Conservation (phyloP, 106 monocot species). For the Apostasia ramifera region DNA sequence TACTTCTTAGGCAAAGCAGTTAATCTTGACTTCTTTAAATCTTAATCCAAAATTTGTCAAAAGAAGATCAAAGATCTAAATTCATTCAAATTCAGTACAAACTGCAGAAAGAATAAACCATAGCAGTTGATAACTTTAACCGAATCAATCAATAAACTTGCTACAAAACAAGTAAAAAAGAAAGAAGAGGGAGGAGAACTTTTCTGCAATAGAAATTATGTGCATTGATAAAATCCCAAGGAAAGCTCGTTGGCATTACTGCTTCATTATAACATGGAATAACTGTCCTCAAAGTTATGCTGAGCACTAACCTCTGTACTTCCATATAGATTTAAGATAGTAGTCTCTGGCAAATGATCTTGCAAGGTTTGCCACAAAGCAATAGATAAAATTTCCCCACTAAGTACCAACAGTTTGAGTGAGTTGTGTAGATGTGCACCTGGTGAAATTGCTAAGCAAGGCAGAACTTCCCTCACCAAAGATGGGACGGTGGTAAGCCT, state of each 20-base stretch:
- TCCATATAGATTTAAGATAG: conserved; percentile 87
- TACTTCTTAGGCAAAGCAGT: too few species aligned
- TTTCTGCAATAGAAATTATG: background rate
- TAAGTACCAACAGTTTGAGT: conserved; percentile 72
- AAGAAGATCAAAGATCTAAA: too few species aligned
- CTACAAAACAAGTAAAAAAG: background rate
- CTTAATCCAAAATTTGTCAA: too few species aligned
- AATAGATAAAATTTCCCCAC: conserved; percentile 72
- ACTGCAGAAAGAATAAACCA: too few species aligned
- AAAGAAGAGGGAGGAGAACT: background rate
- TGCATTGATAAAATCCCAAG: background rate
- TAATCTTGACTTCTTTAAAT: too few species aligned
- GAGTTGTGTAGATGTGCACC: conserved; percentile 22
- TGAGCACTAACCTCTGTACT: conserved; percentile 82
- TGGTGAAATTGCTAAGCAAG: conserved; percentile 21
- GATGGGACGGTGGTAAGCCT: conserved; percentile 72
- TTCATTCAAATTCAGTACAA: too few species aligned
- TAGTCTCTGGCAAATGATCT: conserved; percentile 54
- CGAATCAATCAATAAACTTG: too few species aligned
- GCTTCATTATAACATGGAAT: background rate
- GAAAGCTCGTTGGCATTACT: background rate
- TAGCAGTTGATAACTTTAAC: too few species aligned
- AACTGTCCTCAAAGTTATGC: conserved; percentile 10
- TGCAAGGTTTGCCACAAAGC: conserved; percentile 61
- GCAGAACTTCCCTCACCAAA: conserved; percentile 46